Conservation (phyloP, 1,284 basidiomycete genomes). For the Wallemia ichthyophaga region DNA sequence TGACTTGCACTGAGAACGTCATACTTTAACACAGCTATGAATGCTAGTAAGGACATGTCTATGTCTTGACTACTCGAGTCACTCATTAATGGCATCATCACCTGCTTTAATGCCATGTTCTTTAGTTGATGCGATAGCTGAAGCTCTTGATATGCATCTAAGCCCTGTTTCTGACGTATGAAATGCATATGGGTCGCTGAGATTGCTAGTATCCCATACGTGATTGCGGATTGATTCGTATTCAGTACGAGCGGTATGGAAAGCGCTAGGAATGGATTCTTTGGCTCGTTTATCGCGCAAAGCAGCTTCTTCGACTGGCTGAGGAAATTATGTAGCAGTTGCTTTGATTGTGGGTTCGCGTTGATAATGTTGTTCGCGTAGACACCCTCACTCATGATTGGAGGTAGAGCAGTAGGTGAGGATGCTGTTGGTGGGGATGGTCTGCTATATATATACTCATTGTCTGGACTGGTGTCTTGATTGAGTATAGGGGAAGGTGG, state of each 20-base stretch:
- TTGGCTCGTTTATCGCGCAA: neutral
- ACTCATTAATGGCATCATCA: neutral
- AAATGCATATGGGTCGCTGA: neutral
- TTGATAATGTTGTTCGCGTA: neutral
- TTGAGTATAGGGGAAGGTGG: neutral
- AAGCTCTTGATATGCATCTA: neutral
- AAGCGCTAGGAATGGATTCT: neutral
- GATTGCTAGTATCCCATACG: neutral
- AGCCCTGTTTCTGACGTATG: neutral
- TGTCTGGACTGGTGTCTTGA: neutral
- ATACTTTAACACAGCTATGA: neutral
- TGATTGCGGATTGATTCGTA: neutral
- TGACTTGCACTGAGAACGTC: neutral
- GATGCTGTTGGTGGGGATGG: neutral
- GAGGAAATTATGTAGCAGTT: neutral
- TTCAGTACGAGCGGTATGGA: neutral
- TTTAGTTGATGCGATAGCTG: neutral
- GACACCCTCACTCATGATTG: neutral
- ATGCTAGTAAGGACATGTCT: neutral
- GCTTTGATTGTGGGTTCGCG: neutral
- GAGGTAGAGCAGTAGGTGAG: neutral
- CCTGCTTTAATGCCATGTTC: neutral
- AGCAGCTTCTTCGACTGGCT: neutral
- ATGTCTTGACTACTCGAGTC: neutral
- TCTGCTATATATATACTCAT: neutral